Evolutionary conservation across 495 filamentous ascomycete species (phyloP).

Genomic region (Jackrogersella multiformis): DNA sequence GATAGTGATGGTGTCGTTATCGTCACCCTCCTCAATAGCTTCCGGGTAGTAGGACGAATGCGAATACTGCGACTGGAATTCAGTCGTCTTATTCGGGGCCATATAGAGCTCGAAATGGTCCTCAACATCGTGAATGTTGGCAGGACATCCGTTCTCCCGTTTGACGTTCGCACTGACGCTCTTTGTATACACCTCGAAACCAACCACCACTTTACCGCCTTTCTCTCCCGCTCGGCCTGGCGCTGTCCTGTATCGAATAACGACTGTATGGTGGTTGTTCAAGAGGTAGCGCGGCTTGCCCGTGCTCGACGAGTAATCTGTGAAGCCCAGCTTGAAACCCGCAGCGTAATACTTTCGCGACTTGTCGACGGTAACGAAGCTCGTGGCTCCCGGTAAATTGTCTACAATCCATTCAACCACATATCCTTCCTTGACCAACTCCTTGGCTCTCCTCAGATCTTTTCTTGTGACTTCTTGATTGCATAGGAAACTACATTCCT

Average conservation of each 20-base stretch:
- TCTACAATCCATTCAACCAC: constrained; percentile 97
- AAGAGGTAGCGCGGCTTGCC: constrained; percentile 77
- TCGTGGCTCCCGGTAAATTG: constrained; percentile 91
- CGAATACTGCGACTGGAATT: constrained; percentile 64
- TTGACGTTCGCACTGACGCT: constrained; percentile 74
- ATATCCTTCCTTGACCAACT: constrained; percentile 84
- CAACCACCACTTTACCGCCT: constrained; percentile 85
- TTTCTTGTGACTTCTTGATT: constrained; percentile 68
- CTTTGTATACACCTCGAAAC: constrained; percentile 93
- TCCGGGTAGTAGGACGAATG: constrained; percentile 67
- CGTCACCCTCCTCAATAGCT: constrained; percentile 63
- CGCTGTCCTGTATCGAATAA: constrained; percentile 82
- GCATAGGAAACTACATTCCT: constrained; percentile 80
- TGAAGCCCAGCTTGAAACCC: constrained; percentile 92
- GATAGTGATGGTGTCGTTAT: constrained; percentile 76
- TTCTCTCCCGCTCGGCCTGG: constrained; percentile 72
- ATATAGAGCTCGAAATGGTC: constrained; percentile 75
- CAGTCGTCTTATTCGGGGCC: constrained; percentile 65
- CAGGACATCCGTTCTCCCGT: constrained; percentile 69
- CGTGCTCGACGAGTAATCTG: constrained; percentile 68
- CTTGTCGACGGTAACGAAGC: constrained; percentile 91
- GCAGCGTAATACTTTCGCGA: constrained; percentile 90
- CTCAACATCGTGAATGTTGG: constrained; percentile 67
- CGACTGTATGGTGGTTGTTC: constrained; percentile 91
- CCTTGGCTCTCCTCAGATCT: constrained; percentile 74